Evolutionary conservation across 345 rosid genomes (phyloP).

Genomic region (Microthlaspi erraticum): DNA sequence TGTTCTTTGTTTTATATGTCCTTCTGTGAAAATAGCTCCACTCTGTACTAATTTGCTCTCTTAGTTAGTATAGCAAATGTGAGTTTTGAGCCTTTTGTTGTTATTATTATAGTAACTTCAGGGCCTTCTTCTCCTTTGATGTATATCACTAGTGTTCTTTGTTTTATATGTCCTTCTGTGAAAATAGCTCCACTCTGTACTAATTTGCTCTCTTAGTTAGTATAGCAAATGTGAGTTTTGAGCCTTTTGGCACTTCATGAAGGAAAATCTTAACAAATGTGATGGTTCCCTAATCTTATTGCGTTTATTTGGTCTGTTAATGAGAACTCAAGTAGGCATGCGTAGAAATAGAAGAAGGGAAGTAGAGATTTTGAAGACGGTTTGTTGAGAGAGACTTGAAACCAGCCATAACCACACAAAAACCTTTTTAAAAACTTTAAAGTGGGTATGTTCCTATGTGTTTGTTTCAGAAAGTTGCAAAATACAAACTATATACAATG

Average conservation of each 20-base stretch:
- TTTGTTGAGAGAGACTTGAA: constrained; percentile 37
- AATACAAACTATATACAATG: constrained; percentile 33
- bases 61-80: constrained; percentile 2
- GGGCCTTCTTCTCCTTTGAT: too few species aligned
- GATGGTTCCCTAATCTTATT: neutral
- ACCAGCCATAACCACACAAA: constrained; percentile 36
- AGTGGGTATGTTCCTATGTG: constrained; percentile 18
- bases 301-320: neutral
- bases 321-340: constrained; percentile 17
- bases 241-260: neutral
- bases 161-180: constrained; percentile 3
- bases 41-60: neutral
- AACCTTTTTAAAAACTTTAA: constrained; percentile 19
- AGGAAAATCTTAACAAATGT: neutral
- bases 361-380: constrained; percentile 16
- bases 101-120: too few species aligned
- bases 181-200: neutral
- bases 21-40: neutral
- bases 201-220: neutral
- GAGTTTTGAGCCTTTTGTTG: too few species aligned
- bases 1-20: neutral
- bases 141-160: neutral
- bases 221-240: constrained; percentile 1
- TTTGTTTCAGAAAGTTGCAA: constrained; percentile 32
- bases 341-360: neutral